These are phyloP conservation scores for Beta macrorhiza DNA, from an alignment of 179 eudicot genomes.

Conservation along the genomic window DNA sequence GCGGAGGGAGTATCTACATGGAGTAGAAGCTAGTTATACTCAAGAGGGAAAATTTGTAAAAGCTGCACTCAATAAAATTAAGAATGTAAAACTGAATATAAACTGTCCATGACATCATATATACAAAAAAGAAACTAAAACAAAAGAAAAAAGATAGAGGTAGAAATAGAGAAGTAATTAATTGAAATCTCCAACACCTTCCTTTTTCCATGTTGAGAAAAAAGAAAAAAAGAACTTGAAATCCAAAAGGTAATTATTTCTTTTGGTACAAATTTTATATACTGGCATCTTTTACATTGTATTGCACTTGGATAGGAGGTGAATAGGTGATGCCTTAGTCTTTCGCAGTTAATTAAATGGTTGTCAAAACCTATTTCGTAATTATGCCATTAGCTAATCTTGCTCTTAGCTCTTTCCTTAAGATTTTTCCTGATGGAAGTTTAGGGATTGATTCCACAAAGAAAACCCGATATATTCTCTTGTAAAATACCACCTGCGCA, in stretches of 20 bases:
- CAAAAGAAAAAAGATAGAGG: background rate
- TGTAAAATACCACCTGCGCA: slow-evolving; percentile 61
- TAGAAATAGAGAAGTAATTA: slow-evolving; percentile 3
- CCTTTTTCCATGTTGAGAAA: background rate
- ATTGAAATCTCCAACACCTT: slow-evolving; percentile 8
- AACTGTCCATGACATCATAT: slow-evolving; percentile 7
- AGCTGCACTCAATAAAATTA: background rate
- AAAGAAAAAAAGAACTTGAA: background rate
- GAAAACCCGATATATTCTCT: slow-evolving; percentile 46
- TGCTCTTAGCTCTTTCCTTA: slow-evolving; percentile 63
- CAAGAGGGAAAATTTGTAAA: no score
- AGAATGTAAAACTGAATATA: background rate
- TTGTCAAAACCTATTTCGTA: slow-evolving; percentile 29
- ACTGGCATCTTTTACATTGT: slow-evolving; percentile 5
- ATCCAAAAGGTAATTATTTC: slow-evolving; percentile 14
- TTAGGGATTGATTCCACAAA: slow-evolving; percentile 54
- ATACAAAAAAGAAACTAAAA: background rate
- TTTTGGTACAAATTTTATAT: slow-evolving; percentile 24
- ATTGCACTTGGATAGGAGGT: no score
- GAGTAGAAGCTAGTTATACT: no score
- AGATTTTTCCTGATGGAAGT: slow-evolving; percentile 58
- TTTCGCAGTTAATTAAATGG: background rate
- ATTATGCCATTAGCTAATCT: slow-evolving; percentile 49
- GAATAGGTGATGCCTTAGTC: no score
- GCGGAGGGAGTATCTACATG: no score